Base-by-base conservation (phyloP, 306 rosid genomes). In the Myrica gale region DNA sequence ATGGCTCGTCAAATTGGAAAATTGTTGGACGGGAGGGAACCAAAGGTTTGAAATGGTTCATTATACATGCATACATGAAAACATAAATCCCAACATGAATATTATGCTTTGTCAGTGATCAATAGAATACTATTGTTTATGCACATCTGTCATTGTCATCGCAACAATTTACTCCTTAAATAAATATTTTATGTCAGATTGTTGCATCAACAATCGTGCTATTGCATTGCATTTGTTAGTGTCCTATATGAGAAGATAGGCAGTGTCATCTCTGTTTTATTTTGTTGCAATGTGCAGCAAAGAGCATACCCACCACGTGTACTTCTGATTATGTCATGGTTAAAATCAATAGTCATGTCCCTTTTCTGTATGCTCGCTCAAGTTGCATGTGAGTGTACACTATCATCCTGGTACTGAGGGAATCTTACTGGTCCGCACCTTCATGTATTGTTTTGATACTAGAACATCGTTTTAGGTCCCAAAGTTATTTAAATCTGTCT, bases 1-100 rank as follows among this genome's bases (percentile, higher is more conserved):
- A 96, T 96, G 89, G 99, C 99, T 32, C 97, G 99, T 68, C 99
- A 96, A 92, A 96, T 96, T 81, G 99, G 99, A 80, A 92, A 90
- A 85, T 77, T 96, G 87, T 81, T 96, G 89, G 88, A 96, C 67
- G 99, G 99, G 76, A 92, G 85, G 84, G 99, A 96, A 70, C 99
- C 99, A 68, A 96, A 96, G 99, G 98, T 96, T 82, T 80, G 85
- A 46, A 78, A 76, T 76, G 70, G 68, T 72, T 78, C 51, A 65
- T 68, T 45, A 37, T 74, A 61, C 69, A 58, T 62, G 39, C 26
- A 13, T 61, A 9, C 44, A 61, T 45, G 11, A 9, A 9, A 7
- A 47, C 51, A 47, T 47, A 9, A 9, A 47, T 47, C 9, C 3
- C 9, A 8, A 47, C 16, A 48, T 48, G 32, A 26, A 11, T 16